These are phyloP conservation scores for Salvia rosmarinus DNA, from an alignment of 257 asterid genomes.

Conservation along the genomic window DNA sequence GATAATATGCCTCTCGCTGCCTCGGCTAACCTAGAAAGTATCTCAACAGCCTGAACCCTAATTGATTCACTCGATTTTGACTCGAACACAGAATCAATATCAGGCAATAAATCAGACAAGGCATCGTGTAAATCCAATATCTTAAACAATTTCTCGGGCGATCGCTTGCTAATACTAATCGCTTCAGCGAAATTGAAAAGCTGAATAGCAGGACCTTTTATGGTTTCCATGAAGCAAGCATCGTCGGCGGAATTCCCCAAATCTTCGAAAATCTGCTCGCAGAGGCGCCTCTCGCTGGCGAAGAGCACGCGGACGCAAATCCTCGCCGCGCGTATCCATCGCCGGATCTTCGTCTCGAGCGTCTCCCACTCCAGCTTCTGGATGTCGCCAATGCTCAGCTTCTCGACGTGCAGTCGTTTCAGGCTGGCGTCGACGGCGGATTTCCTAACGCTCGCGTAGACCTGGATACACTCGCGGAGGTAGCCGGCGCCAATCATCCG, in stretches of 20 bases:
- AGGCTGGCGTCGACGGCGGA: conserved; percentile 65
- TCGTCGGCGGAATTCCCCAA: conserved; percentile 62
- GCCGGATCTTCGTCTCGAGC: conserved; percentile 76
- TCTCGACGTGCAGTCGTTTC: conserved; percentile 63
- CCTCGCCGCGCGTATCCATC: conserved; percentile 84
- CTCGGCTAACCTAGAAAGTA: conserved; percentile 78
- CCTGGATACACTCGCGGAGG: conserved; percentile 81
- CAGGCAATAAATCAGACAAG: conserved; percentile 72
- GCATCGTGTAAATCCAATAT: conserved; percentile 85
- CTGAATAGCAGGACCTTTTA: conserved; percentile 84
- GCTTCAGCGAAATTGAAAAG: conserved; percentile 88
- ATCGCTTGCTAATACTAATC: conserved; percentile 71
- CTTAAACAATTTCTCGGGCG: conserved; percentile 91
- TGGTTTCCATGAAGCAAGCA: conserved; percentile 77
- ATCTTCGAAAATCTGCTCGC: conserved; percentile 74
- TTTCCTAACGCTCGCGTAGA: conserved; percentile 79
- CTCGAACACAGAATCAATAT: conserved; percentile 70
- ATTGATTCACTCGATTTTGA: conserved; percentile 68
- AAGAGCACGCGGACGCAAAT: conserved; percentile 73
- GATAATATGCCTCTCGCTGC: conserved; percentile 80
- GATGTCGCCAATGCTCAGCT: conserved; percentile 77
- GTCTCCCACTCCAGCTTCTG: conserved; percentile 86
- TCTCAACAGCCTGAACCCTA: conserved; percentile 76
- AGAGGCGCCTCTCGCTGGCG: conserved; percentile 73
- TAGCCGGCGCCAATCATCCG: conserved; percentile 74